phyloP scores from a whole-genome alignment of 1,284 basidiomycete species.

The Trametes sp. region DNA sequence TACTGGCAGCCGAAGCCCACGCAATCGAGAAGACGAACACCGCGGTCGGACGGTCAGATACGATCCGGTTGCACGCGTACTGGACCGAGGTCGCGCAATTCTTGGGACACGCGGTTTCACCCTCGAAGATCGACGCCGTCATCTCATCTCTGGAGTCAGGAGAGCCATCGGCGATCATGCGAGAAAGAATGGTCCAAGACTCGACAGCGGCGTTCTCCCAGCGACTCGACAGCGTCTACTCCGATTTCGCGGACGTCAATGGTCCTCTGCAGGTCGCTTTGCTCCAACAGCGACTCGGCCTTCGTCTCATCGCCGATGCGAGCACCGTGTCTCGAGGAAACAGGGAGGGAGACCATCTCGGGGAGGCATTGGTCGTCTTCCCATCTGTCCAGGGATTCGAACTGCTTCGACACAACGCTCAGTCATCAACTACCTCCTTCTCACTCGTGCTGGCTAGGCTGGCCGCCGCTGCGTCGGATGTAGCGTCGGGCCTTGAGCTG shows the following conservation, averaged over 20 bases:
- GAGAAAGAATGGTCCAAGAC: constrained; percentile 71
- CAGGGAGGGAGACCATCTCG: constrained; percentile 31
- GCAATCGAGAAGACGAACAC: constrained; percentile 32
- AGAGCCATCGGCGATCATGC: constrained; percentile 49
- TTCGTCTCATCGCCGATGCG: constrained; percentile 62
- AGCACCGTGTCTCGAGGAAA: constrained; percentile 9
- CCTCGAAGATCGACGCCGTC: constrained; percentile 56
- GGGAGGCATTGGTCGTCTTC: constrained; percentile 55
- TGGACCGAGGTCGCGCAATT: constrained; percentile 88
- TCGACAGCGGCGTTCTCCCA: constrained; percentile 70
- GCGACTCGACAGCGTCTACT: constrained; percentile 63
- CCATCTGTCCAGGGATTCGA: constrained; percentile 57
- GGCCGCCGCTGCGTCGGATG: constrained; percentile 57
- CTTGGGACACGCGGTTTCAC: constrained; percentile 57
- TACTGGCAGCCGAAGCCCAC: constrained; percentile 42
- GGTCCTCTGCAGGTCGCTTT: constrained; percentile 72
- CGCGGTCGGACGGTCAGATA: constrained; percentile 48
- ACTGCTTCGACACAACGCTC: constrained; percentile 40
- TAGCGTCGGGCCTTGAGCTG: constrained; percentile 44
- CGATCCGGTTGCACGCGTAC: constrained; percentile 73
- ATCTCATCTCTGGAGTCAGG: constrained; percentile 43
- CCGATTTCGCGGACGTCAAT: constrained; percentile 75
- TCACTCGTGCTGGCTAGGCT: constrained; percentile 58
- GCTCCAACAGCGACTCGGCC: constrained; percentile 76
- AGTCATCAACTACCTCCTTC: constrained; percentile 29